These are phyloP conservation scores for Dissophora globulifera DNA, from an alignment of 192 early-diverging fungal species.

Conservation along the genomic window DNA sequence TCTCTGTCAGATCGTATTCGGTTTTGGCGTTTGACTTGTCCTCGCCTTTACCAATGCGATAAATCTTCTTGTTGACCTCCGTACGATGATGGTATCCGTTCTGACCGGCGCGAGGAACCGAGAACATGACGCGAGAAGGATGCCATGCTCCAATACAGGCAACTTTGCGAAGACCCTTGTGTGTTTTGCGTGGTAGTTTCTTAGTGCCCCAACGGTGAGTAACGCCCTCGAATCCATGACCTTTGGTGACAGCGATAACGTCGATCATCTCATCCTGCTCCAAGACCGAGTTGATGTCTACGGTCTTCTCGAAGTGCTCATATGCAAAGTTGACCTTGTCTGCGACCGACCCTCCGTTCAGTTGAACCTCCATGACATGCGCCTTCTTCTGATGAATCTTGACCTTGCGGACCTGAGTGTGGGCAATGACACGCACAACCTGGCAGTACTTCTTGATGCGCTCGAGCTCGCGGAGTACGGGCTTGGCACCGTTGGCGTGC, in stretches of 20 bases:
- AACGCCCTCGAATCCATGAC: slow-evolving; percentile 98
- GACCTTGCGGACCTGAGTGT: slow-evolving; percentile 97
- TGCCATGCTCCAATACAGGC: slow-evolving; percentile 99
- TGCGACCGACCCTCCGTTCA: slow-evolving; percentile 96
- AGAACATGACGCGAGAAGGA: slow-evolving; percentile 97
- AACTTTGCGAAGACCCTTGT: slow-evolving; percentile 99
- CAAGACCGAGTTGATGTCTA: slow-evolving; percentile 90
- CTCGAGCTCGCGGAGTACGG: slow-evolving; percentile 92
- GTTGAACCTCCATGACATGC: slow-evolving; percentile 99
- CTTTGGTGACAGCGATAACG: slow-evolving; percentile 98
- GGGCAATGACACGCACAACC: slow-evolving; percentile 96
- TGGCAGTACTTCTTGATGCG: slow-evolving; percentile 99
- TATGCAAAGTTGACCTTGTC: slow-evolving; percentile 99
- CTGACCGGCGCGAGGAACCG: slow-evolving; percentile 99
- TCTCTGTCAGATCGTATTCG: slow-evolving; percentile 96
- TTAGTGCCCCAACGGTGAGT: slow-evolving; percentile 98
- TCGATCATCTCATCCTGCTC: slow-evolving; percentile 99
- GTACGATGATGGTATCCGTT: slow-evolving; percentile 99
- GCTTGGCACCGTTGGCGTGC: slow-evolving; percentile 89
- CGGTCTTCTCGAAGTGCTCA: slow-evolving; percentile 97
- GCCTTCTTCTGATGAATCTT: slow-evolving; percentile 99
- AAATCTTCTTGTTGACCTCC: slow-evolving; percentile 99
- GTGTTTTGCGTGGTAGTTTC: slow-evolving; percentile 99
- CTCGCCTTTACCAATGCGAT: slow-evolving; percentile 93
- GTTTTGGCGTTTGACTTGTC: slow-evolving; percentile 88